A percentile compares a stretch with the other conserved stretches of the same genome.
phyloP scores from a whole-genome alignment of 2,329 filamentous ascomycete genomes.

The Phyllosticta paracitricarpa region DNA sequence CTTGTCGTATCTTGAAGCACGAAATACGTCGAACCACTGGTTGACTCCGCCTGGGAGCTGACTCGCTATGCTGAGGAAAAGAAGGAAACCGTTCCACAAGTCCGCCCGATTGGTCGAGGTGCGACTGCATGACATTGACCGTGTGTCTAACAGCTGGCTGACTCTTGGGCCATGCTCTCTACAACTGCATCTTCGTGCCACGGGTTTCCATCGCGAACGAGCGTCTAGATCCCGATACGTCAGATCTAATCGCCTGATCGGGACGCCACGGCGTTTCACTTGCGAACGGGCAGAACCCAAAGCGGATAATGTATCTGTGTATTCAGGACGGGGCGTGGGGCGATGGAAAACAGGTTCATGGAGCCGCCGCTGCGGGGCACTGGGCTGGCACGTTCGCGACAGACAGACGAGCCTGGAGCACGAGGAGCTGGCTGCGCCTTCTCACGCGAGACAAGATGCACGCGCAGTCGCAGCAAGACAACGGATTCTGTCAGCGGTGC shows the following conservation, averaged over 20 bases:
- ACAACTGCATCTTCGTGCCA: not conserved
- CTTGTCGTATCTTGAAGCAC: constrained; percentile 1
- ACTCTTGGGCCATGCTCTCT: not conserved
- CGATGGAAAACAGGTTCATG: not conserved
- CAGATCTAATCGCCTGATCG: constrained; percentile 10
- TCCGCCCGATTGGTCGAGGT: not conserved
- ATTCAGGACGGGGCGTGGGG: not conserved
- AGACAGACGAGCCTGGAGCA: not conserved
- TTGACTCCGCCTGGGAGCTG: not conserved
- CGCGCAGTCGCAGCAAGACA: not conserved
- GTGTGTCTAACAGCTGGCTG: not conserved
- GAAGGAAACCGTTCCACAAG: not conserved
- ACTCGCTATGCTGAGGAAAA: not conserved
- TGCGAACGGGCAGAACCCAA: not conserved
- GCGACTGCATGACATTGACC: constrained; percentile 7
- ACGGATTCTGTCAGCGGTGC: not conserved
- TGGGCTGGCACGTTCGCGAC: not conserved
- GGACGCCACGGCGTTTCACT: constrained; percentile 10
- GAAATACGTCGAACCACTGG: not conserved
- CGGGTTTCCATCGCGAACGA: not conserved
- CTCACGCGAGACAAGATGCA: not conserved
- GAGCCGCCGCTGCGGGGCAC: not conserved
- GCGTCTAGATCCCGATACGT: constrained; percentile 10
- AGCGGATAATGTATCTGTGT: not conserved
- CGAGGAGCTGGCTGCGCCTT: not conserved